Conservation (phyloP, 306 rosid genomes). For the Mimosa bimucronata region DNA sequence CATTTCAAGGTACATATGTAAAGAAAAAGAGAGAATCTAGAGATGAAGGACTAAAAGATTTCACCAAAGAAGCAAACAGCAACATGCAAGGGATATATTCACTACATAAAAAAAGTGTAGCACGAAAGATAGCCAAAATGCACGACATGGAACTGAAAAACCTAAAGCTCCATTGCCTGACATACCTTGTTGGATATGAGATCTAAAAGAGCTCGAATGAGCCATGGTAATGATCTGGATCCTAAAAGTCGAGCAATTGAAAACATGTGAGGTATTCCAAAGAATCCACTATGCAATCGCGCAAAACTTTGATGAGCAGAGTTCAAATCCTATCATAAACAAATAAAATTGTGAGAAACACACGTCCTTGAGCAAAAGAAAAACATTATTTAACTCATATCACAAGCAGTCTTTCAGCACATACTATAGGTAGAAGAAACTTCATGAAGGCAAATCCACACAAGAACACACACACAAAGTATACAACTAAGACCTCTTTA, state of each 20-base stretch:
- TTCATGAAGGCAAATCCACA: background rate
- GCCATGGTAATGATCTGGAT: conserved; percentile 97
- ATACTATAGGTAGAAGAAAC: background rate
- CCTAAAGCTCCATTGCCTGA: background rate
- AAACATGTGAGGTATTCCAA: conserved; percentile 93
- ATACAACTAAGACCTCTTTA: too few relatives aligned
- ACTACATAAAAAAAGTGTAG: conserved; percentile 25
- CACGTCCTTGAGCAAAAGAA: background rate
- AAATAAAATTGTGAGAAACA: conserved; percentile 18
- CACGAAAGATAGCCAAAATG: background rate
- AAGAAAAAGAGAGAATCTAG: background rate
- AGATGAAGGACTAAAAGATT: background rate
- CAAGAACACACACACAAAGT: background rate
- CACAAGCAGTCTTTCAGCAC: background rate
- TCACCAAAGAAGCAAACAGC: background rate
- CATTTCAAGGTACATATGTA: background rate
- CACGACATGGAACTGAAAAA: background rate
- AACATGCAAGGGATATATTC: conserved; percentile 22
- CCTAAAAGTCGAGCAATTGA: conserved; percentile 84
- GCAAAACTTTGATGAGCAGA: conserved; percentile 98
- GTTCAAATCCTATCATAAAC: conserved; percentile 70
- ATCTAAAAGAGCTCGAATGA: conserved; percentile 93
- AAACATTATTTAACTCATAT: background rate
- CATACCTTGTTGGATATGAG: conserved; percentile 94
- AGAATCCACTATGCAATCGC: conserved; percentile 94